phyloP scores from a whole-genome alignment of 1,139 yeast genomes.

The Spencermartinsiella ligniputridi region DNA sequence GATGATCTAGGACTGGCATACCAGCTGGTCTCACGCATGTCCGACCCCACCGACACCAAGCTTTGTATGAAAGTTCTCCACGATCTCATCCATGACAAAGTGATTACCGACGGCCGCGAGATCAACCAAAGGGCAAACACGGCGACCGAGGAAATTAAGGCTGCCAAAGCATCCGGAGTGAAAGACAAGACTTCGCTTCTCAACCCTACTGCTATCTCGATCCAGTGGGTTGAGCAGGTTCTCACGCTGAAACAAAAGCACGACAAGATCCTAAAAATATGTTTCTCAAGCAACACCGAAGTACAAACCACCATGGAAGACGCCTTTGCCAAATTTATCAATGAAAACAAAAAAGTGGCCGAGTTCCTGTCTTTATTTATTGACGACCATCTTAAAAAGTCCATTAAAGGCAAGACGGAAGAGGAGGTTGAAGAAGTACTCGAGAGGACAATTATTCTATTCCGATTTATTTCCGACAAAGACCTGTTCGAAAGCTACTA shows the following conservation, averaged over 20 bases:
- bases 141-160: conserved; percentile 20
- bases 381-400: conserved; percentile 66
- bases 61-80: conserved; percentile 33
- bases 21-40: conserved; percentile 50
- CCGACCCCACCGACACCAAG: conserved; percentile 44
- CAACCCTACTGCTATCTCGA: conserved; percentile 50
- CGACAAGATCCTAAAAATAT: conserved; percentile 42
- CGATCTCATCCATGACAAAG: conserved; percentile 45
- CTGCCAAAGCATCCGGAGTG: conserved; percentile 20
- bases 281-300: conserved; percentile 48
- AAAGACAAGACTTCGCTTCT: conserved; percentile 38
- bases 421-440: conserved; percentile 54
- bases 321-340: conserved; percentile 61
- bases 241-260: conserved; percentile 53
- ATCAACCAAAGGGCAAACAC: conserved; percentile 28
- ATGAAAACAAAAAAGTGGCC: conserved; percentile 54
- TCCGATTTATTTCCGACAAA: conserved; percentile 71
- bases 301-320: conserved; percentile 55
- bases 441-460: conserved; percentile 54
- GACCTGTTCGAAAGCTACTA: conserved; percentile 84
- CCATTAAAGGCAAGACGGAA: conserved; percentile 47
- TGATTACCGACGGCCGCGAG: conserved; percentile 42
- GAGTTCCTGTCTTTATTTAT: conserved; percentile 72
- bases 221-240: conserved; percentile 64
- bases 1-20: conserved; percentile 45